A percentile compares a stretch with the other conserved stretches of the same genome.
These are phyloP conservation scores for Salix suchowensis DNA, from an alignment of 345 rosid genomes.

Conservation along the genomic window DNA sequence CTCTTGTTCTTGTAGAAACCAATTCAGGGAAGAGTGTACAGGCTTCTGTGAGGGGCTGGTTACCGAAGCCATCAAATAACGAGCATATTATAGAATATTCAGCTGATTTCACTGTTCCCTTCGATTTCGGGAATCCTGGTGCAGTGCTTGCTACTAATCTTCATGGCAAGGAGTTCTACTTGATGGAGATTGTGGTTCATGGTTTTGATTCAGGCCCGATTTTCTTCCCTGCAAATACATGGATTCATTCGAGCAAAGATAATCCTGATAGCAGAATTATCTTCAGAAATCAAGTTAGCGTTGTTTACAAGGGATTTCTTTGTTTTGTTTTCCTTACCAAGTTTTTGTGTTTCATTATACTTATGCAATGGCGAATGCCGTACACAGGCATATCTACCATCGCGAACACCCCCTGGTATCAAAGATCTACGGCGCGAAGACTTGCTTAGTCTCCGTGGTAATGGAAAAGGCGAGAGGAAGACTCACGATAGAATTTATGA, in stretches of 20 bases:
- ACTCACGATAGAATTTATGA: slow-evolving; percentile 75
- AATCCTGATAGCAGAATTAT: slow-evolving; percentile 73
- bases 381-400: slow-evolving; percentile 63
- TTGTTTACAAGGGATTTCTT: neutral
- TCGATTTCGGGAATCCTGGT: slow-evolving; percentile 74
- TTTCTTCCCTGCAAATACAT: slow-evolving; percentile 72
- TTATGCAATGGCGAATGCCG: neutral
- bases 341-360: neutral
- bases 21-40: slow-evolving; percentile 56
- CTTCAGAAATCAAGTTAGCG: slow-evolving; percentile 69
- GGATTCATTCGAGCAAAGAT: slow-evolving; percentile 72
- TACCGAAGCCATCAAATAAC: slow-evolving; percentile 49
- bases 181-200: slow-evolving; percentile 56
- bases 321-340: neutral
- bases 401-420: slow-evolving; percentile 67
- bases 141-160: slow-evolving; percentile 71
- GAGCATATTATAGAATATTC: slow-evolving; percentile 51
- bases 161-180: slow-evolving; percentile 65
- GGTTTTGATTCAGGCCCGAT: slow-evolving; percentile 60
- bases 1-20: slow-evolving; percentile 43
- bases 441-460: slow-evolving; percentile 57
- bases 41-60: slow-evolving; percentile 61
- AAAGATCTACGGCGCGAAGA: slow-evolving; percentile 70
- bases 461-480: slow-evolving; percentile 71
- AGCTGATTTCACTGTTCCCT: slow-evolving; percentile 59